These are phyloP conservation scores for Aureobasidium musti DNA, from an alignment of 2,329 filamentous ascomycete species.

Conservation along the genomic window DNA sequence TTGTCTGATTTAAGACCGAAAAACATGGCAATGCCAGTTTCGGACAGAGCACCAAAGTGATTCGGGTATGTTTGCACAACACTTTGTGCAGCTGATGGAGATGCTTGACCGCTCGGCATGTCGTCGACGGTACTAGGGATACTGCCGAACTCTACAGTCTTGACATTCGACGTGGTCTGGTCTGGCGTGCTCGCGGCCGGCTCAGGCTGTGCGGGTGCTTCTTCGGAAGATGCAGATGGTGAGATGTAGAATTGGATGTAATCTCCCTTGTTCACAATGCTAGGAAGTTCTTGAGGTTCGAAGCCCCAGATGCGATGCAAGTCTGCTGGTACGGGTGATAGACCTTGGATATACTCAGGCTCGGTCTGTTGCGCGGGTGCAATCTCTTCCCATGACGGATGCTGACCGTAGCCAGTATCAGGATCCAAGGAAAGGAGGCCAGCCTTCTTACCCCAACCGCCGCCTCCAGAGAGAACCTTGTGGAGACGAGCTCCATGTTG, in stretches of 20 bases:
- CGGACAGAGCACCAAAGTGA: constrained; percentile 65
- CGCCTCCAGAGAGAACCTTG: constrained; percentile 71
- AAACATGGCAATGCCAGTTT: constrained; percentile 56
- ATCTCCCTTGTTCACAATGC: constrained; percentile 64
- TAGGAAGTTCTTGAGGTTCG: constrained; percentile 44
- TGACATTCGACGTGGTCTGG: constrained; percentile 29
- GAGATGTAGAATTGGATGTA: constrained; percentile 65
- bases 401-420: constrained; percentile 48
- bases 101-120: constrained; percentile 28
- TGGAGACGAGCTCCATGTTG: constrained; percentile 46
- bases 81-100: constrained; percentile 23
- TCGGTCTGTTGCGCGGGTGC: constrained; percentile 16
- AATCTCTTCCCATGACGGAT: constrained; percentile 7
- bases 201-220: constrained; percentile 33
- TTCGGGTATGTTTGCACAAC: constrained; percentile 33
- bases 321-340: constrained; percentile 29
- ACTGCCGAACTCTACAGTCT: constrained; percentile 43
- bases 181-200: constrained; percentile 32
- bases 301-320: constrained; percentile 37
- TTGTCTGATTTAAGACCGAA: constrained; percentile 33
- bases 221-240: constrained; percentile 15
- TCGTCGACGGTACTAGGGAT: constrained; percentile 50
- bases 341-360: background rate
- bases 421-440: constrained; percentile 79
- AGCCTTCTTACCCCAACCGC: constrained; percentile 80